phyloP scores from a whole-genome alignment of 257 asterid genomes.

The Cruciata laevipes region DNA sequence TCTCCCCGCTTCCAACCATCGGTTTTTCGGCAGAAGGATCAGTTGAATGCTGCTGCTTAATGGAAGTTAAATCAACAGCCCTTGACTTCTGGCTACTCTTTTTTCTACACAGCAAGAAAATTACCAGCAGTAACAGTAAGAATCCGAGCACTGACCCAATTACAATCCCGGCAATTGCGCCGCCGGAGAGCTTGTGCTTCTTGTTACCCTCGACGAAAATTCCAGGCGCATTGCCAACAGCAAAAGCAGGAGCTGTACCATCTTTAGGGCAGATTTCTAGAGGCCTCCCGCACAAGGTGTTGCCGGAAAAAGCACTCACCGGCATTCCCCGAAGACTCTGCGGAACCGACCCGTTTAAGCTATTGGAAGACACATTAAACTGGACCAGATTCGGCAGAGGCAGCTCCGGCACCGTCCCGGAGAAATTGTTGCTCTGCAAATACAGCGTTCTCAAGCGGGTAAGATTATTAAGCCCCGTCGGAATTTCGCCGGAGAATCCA shows the following conservation, averaged over 20 bases:
- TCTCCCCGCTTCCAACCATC: conserved; percentile 13
- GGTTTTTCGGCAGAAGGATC: conserved; percentile 11
- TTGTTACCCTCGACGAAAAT: conserved; percentile 10
- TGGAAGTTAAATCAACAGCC: conserved; percentile 12
- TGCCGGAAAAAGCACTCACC: conserved; percentile 46
- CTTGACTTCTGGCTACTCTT: conserved; percentile 11
- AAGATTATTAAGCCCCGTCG: conserved; percentile 41
- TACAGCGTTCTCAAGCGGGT: conserved; percentile 65
- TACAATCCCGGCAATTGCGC: conserved; percentile 21
- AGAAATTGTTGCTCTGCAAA: conserved; percentile 45
- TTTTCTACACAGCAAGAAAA: conserved; percentile 18
- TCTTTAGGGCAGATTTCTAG: conserved; percentile 21
- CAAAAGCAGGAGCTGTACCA: conserved; percentile 16
- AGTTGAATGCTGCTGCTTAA: conserved; percentile 14
- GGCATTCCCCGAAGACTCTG: conserved; percentile 40
- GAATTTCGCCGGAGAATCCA: conserved; percentile 53
- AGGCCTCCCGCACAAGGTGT: conserved; percentile 72
- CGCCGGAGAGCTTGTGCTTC: conserved; percentile 18
- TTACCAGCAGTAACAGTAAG: conserved; percentile 2
- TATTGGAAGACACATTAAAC: conserved; percentile 64
- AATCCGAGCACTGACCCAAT: conserved; percentile 18
- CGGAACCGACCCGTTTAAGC: conserved; percentile 60
- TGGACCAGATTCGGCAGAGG: conserved; percentile 46
- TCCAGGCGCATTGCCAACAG: conserved; percentile 10
- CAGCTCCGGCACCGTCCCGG: conserved; percentile 52